Conservation (phyloP, 2,329 filamentous ascomycete species). For the Penicillium italicum region DNA sequence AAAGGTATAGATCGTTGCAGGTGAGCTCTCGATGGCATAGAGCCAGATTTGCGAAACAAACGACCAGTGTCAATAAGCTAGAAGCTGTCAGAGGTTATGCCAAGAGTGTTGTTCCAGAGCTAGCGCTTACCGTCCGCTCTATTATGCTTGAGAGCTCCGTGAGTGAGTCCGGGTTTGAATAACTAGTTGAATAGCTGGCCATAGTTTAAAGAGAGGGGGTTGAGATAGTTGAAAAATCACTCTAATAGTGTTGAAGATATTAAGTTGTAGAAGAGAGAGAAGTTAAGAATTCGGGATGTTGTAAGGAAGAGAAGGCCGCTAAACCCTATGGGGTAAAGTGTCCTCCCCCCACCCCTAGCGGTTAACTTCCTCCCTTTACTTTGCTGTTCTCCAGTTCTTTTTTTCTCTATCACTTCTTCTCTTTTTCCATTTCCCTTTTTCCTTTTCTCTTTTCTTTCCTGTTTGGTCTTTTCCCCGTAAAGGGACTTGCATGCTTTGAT, state of each 20-base stretch:
- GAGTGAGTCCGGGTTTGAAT: conserved; percentile 7
- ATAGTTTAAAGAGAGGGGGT: neutral
- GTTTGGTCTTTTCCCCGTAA: conserved; percentile 23
- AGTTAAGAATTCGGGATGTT: neutral
- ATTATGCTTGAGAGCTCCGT: conserved; percentile 9
- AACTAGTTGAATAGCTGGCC: conserved; percentile 4
- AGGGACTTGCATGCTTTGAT: conserved; percentile 12
- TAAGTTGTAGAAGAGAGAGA: neutral
- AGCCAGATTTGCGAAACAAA: conserved; percentile 39
- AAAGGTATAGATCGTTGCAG: conserved; percentile 39
- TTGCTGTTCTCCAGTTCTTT: conserved; percentile 13
- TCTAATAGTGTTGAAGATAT: too few relatives aligned
- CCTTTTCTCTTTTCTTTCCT: conserved; percentile 24
- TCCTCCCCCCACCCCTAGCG: conserved; percentile 21
- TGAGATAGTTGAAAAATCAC: too few relatives aligned
- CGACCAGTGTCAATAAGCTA: conserved; percentile 43
- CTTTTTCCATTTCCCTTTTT: conserved; percentile 19
- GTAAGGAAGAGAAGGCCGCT: conserved; percentile 8
- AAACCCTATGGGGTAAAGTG: conserved; percentile 21
- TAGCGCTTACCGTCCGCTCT: conserved; percentile 8
- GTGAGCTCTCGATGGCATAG: conserved; percentile 33
- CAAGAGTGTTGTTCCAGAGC: conserved; percentile 7
- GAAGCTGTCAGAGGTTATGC: conserved; percentile 17
- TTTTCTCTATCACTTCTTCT: conserved; percentile 14
- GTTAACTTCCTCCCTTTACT: conserved; percentile 26